Evolutionary conservation across 768 basidiomycete genomes (phyloP).

Genomic region (Mycena maculata): DNA sequence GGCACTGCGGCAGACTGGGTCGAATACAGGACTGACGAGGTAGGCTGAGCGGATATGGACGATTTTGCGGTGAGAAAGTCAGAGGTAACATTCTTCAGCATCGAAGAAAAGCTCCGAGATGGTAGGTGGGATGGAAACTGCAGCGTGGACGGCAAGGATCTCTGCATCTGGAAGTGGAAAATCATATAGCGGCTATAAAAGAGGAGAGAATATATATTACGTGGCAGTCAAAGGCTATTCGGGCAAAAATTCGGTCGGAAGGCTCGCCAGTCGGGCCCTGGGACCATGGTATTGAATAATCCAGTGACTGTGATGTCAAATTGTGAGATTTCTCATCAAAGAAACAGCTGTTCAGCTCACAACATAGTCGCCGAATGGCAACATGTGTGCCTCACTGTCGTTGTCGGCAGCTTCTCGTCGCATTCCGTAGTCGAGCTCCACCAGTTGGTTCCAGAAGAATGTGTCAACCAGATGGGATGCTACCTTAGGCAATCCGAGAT

Average conservation of each 20-base stretch:
- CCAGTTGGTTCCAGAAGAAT: neutral
- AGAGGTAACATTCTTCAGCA: too few species aligned
- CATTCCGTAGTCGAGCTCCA: neutral
- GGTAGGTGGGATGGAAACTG: too few species aligned
- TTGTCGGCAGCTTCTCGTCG: neutral
- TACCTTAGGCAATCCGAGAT: neutral
- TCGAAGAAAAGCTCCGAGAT: too few species aligned
- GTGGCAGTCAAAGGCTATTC: neutral
- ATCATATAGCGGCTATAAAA: neutral
- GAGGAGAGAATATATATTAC: neutral
- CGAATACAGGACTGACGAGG: too few species aligned
- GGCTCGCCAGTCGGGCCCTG: neutral
- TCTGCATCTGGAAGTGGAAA: neutral
- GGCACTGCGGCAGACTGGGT: too few species aligned
- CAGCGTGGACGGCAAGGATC: too few species aligned
- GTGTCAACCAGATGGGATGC: neutral
- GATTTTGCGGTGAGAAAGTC: too few species aligned
- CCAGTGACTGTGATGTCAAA: too few species aligned
- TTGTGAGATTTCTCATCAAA: too few species aligned
- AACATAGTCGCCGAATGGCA: neutral
- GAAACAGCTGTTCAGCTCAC: neutral
- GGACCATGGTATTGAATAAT: neutral
- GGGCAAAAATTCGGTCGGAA: neutral
- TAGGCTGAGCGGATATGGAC: too few species aligned
- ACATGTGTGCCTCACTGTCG: neutral